Conservation (phyloP, 1,284 basidiomycete genomes). For the Ceratobasidium sp. region DNA sequence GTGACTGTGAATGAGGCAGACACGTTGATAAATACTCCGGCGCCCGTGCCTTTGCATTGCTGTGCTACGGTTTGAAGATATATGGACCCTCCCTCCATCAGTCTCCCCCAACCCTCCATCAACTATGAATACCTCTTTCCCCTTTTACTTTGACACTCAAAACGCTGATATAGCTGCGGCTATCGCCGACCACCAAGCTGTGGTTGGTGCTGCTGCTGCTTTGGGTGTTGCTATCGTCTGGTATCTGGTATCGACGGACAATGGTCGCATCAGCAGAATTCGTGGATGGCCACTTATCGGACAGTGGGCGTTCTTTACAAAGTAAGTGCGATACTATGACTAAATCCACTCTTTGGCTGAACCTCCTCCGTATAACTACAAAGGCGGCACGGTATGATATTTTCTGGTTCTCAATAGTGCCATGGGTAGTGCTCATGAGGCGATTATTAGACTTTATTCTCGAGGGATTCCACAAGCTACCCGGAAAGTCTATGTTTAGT, state of each 20-base stretch:
- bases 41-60: no score
- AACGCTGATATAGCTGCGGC: background rate
- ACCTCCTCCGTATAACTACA: background rate
- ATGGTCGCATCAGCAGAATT: background rate
- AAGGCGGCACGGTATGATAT: constrained; percentile 9
- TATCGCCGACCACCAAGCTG: background rate
- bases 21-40: no score
- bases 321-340: background rate
- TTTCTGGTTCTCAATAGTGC: no score
- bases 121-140: constrained; percentile 2
- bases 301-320: constrained; percentile 34
- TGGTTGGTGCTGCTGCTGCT: background rate
- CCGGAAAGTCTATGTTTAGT: background rate
- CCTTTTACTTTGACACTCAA: background rate
- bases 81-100: no score
- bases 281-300: constrained; percentile 33
- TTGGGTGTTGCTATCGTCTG: constrained; percentile 5
- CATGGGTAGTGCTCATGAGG: background rate
- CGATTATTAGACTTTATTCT: constrained; percentile 1
- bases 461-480: constrained; percentile 7
- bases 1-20: no score
- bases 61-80: no score
- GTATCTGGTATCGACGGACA: constrained; percentile 5
- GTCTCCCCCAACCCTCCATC: no score
- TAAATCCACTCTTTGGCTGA: background rate